Evolutionary conservation across 78 protist genomes (phyloP).

Genomic region (Dictyostelium intermedium): DNA sequence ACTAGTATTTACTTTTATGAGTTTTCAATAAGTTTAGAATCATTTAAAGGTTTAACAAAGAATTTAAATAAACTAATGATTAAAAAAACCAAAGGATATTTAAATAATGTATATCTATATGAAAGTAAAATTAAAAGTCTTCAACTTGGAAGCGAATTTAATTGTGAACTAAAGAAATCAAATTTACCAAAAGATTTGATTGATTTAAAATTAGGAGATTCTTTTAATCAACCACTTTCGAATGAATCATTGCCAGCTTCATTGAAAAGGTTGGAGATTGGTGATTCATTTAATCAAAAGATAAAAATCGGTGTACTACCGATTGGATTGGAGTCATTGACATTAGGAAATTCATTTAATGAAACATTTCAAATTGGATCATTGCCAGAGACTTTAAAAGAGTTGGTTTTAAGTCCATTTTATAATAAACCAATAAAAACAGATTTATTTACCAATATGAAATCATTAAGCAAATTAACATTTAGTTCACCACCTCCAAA

Average conservation of each 20-base stretch:
- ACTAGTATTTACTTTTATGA: not conserved
- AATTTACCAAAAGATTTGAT: not conserved
- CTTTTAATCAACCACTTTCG: not conserved
- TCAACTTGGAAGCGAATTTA: not conserved
- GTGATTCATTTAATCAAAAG: not conserved
- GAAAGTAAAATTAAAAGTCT: not conserved
- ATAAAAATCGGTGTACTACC: not conserved
- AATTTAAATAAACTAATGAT: not conserved
- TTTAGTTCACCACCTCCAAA: not conserved
- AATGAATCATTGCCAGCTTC: not conserved
- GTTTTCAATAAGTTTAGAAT: not conserved
- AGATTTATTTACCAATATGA: not conserved
- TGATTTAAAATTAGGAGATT: not conserved
- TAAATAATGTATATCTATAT: not conserved
- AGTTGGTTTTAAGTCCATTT: not conserved
- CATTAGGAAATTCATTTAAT: not conserved
- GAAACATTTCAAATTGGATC: not conserved
- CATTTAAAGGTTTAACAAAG: not conserved
- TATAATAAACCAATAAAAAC: not conserved
- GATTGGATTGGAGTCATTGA: not conserved
- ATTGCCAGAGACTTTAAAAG: not conserved
- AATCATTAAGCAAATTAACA: not conserved
- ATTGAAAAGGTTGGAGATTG: not conserved
- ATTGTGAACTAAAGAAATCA: not conserved
- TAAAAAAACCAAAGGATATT: not conserved